phyloP scores from a whole-genome alignment of 2,329 filamentous ascomycete species.

The Penicillium rolfsii region DNA sequence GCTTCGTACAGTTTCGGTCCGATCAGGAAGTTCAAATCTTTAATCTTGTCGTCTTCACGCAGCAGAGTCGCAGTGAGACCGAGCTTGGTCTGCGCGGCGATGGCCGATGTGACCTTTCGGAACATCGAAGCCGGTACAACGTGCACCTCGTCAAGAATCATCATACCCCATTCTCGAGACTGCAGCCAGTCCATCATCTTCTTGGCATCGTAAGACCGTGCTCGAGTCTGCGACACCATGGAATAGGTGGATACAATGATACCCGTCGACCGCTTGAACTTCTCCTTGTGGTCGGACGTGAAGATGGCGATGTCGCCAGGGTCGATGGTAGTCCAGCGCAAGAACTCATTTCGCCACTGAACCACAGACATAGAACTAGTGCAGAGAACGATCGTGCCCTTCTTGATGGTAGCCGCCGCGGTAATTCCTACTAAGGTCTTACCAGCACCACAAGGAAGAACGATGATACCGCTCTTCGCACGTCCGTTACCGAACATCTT shows the following conservation, averaged over 20 bases:
- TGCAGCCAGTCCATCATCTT: conserved; percentile 98
- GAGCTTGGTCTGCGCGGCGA: conserved; percentile 93
- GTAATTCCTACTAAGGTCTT: conserved; percentile 99
- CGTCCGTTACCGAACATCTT: conserved; percentile 99
- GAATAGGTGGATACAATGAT: conserved; percentile 98
- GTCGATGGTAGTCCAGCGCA: conserved; percentile 99
- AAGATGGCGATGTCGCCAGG: conserved; percentile 93
- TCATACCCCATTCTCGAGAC: conserved; percentile 90
- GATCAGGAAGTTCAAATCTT: conserved; percentile 94
- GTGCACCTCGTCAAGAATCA: conserved; percentile 97
- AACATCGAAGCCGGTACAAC: conserved; percentile 98
- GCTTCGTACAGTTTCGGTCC: conserved; percentile 97
- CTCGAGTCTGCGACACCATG: conserved; percentile 93
- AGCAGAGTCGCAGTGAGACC: conserved; percentile 92
- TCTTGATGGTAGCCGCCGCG: conserved; percentile 95
- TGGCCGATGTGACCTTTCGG: conserved; percentile 85
- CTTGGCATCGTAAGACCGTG: conserved; percentile 86
- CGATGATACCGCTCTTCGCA: conserved; percentile 96
- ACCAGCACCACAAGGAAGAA: conserved; percentile 91
- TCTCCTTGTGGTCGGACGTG: conserved; percentile 87
- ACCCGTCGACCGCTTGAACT: conserved; percentile 84
- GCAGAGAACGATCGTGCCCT: conserved; percentile 91
- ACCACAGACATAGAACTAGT: conserved; percentile 98
- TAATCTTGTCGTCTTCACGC: conserved; percentile 97
- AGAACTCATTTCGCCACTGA: conserved; percentile 94